Percentiles rank a stretch among this genome's conserved stretches.
Evolutionary conservation across 768 basidiomycete species (phyloP).

Genomic region (Termitomyces sp.): DNA sequence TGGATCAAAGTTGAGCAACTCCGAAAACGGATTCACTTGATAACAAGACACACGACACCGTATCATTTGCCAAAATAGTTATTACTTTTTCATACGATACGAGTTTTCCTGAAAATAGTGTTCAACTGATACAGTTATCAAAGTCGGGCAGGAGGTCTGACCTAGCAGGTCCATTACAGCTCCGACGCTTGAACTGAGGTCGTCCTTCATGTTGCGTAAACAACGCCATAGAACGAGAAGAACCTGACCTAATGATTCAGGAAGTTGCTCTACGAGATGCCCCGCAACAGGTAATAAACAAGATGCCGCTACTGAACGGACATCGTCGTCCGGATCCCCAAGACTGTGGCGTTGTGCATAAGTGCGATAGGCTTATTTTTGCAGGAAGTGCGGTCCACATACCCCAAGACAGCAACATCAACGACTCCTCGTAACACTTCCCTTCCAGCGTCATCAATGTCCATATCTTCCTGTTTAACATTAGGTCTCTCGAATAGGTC

Average conservation of each 20-base stretch:
- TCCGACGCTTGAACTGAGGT: slow-evolving; percentile 92
- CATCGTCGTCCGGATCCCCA: slow-evolving; percentile 90
- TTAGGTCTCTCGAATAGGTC: slow-evolving; percentile 60
- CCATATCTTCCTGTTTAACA: slow-evolving; percentile 27
- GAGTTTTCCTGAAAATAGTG: slow-evolving; percentile 56
- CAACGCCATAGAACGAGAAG: slow-evolving; percentile 88
- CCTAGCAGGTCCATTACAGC: slow-evolving; percentile 98
- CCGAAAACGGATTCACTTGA: background rate
- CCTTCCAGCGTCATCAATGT: slow-evolving; percentile 35
- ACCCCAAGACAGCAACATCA: slow-evolving; percentile 90
- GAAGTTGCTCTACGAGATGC: slow-evolving; percentile 70
- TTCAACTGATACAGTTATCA: background rate
- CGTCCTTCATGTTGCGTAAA: slow-evolving; percentile 90
- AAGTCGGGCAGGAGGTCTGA: slow-evolving; percentile 22
- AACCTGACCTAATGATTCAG: slow-evolving; percentile 65
- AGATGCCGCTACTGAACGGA: slow-evolving; percentile 89
- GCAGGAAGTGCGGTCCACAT: slow-evolving; percentile 21
- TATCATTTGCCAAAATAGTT: slow-evolving; percentile 59
- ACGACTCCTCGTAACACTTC: slow-evolving; percentile 76
- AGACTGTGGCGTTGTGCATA: slow-evolving; percentile 42
- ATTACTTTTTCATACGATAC: slow-evolving; percentile 79
- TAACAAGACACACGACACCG: slow-evolving; percentile 51
- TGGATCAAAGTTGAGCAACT: slow-evolving; percentile 21
- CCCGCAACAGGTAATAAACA: slow-evolving; percentile 86
- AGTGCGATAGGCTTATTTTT: background rate